Base-by-base conservation (phyloP, 2,329 filamentous ascomycete species). In the Botryotinia globosa region DNA sequence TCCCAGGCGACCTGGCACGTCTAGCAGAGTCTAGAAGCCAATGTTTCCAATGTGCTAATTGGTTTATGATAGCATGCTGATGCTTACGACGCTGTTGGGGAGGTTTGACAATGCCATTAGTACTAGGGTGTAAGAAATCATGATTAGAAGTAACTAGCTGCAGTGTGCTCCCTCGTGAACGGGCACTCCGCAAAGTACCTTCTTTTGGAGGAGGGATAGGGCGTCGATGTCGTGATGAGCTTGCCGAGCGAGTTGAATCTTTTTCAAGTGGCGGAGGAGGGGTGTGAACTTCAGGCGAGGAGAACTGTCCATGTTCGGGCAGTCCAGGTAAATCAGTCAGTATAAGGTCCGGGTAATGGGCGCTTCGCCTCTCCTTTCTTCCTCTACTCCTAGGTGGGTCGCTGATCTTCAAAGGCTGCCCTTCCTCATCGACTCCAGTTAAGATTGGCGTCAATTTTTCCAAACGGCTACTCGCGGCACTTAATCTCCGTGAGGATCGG, bases 151-250 rank as follows among this genome's bases (percentile, higher is more conserved):
- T 90, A 16, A 97, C 94, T 7, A 97, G 88, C 80, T 97, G 94
- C 45, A 98, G 87, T 75, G 94, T 96, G 77, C 94, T 97, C 61
- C 93, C 92, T 74, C 93, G 87, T 76, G 92, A 92, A 77, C 91
- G 87, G 73, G 92, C 89, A 75, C 89, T 90, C 76, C 89, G 85
- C 72, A 91, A 81, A 18, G 89, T 83, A 22, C 89, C 88, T 80
- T 98, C 94, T 81, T 98, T 98, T 2, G 95, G 94, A 59, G 95
- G 95, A 16, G 92, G 93, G 58, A 93, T 85, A 9, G 94, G 89
- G 54, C 87, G 91, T 65, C 93, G 90, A 74, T 92, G 90, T 74
- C 91, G 86, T 44, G 93, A 94, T 20, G 94, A 94, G 78, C 92
- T 94, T 34, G 87, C 87, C 29, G 92, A 94, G 48, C 93, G 88